Conservation (phyloP, 306 rosid genomes). For the Prunus dulcis region DNA sequence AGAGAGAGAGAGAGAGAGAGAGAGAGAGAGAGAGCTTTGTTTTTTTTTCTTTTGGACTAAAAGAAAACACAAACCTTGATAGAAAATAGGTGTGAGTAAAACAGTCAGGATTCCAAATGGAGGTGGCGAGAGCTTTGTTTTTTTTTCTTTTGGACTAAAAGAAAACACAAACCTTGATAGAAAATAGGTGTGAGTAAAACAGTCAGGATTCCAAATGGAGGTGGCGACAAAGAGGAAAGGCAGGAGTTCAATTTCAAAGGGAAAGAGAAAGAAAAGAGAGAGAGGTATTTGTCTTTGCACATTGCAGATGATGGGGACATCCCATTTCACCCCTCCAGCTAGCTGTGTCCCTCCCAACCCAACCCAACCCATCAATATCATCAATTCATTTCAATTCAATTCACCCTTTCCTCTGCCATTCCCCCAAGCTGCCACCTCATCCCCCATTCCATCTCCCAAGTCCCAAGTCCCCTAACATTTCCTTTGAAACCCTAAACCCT, state of each 20-base stretch:
- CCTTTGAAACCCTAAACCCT: too few species aligned
- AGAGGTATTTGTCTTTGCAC: constrained; percentile 1
- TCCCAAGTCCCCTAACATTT: neutral
- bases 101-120: neutral
- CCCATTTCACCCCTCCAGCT: neutral
- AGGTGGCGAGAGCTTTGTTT: neutral
- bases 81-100: neutral
- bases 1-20: too few species aligned
- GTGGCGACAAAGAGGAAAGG: neutral
- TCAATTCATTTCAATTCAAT: neutral
- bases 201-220: neutral
- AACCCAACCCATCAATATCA: neutral
- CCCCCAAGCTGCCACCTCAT: constrained; percentile 28
- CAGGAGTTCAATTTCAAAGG: too few species aligned
- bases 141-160: neutral
- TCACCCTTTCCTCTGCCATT: neutral
- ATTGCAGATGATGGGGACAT: constrained; percentile 14
- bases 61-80: neutral
- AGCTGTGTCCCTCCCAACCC: neutral
- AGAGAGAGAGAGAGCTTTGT: neutral
- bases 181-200: neutral
- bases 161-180: neutral
- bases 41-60: neutral
- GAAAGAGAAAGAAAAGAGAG: too few species aligned
- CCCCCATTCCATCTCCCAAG: neutral